Evolutionary conservation across 495 filamentous ascomycete species (phyloP), one percentile per base, ranked within the genome.

Genomic region (Mycothermus thermophilus): DNA sequence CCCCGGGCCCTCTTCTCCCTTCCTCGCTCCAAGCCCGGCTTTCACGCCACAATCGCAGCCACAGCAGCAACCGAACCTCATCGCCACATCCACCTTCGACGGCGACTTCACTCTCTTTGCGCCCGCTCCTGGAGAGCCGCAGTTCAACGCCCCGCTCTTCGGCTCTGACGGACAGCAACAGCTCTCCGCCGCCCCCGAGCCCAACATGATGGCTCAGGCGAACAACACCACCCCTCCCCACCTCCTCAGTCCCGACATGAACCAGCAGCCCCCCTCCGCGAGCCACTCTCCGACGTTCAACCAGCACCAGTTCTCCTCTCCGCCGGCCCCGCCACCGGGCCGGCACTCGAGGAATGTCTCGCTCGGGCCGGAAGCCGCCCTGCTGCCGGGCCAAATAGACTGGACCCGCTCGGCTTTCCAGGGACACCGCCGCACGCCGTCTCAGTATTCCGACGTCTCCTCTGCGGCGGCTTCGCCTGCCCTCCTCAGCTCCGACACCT

Each of bases 381-480:
- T 77, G 47, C 62, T 77, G 38, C 75, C 73, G 22, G 69, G 66
- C 8, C 80, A 78, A 38, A 34, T 67, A 21, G 79, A 85, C 34
- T 88, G 83, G 83, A 69, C 63, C 23, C 74, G 84, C 11, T 28
- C 35, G 53, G 66, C 72, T 35, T 60, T 60, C 27, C 74, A 79
- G 36, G 60, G 63, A 5, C 86, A 95, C 54, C 73, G 86, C 35
- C 71, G 85, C 50, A 73, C 79, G 23, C 82, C 87, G 1, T 95
- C 88, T 5, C 90, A 95, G 51, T 82, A 80, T 45, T 95, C 87
- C 4, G 90, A 95, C 45, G 65, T 64, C 9, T 88, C 82, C 11
- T 92, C 85, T 13, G 79, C 73, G 1, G 71, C 77, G 7, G 75
- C 76, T 20, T 95, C 88, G 13, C 90, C 90, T 29, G 83, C 75